A percentile compares a stretch with the other conserved stretches of the same genome.
Evolutionary conservation across 2,329 filamentous ascomycete genomes (phyloP).

Genomic region (Fusarium xylarioides): DNA sequence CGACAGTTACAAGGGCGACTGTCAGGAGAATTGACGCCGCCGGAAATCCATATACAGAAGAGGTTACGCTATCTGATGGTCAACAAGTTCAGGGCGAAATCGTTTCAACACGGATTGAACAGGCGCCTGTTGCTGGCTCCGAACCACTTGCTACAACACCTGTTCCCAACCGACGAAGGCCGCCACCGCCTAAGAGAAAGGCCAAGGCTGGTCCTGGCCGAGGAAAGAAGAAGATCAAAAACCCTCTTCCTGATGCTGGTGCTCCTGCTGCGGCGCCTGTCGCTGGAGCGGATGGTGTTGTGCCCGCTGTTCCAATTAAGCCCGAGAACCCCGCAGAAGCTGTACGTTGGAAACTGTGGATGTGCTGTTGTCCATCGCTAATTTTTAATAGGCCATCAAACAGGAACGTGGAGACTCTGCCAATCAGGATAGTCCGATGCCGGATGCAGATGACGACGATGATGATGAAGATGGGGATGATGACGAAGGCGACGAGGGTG

Average conservation of each 20-base stretch:
- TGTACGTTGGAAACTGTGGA: constrained; percentile 15
- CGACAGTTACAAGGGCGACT: constrained; percentile 78
- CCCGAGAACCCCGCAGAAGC: constrained; percentile 50
- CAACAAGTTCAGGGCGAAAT: constrained; percentile 85
- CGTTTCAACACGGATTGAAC: constrained; percentile 66
- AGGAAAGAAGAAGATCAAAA: constrained; percentile 80
- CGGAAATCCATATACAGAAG: constrained; percentile 85
- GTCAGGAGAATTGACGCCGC: constrained; percentile 80
- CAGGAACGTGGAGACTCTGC: constrained; percentile 55
- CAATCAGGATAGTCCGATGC: constrained; percentile 63
- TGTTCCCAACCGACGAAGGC: constrained; percentile 65
- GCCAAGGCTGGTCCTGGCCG: constrained; percentile 78
- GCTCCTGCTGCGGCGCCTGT: constrained; percentile 47
- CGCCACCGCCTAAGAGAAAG: constrained; percentile 83
- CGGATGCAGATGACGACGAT: constrained; percentile 59
- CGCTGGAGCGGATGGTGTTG: constrained; percentile 49
- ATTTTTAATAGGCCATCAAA: constrained; percentile 50
- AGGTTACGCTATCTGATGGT: constrained; percentile 82
- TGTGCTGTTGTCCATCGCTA: constrained; percentile 9
- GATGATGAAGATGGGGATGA: constrained; percentile 59
- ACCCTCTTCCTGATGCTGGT: constrained; percentile 50
- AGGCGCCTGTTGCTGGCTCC: constrained; percentile 55
- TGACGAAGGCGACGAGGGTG: constrained; percentile 58
- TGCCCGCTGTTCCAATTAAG: constrained; percentile 51
- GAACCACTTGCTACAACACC: constrained; percentile 58